Evolutionary conservation across 2,329 filamentous ascomycete species (phyloP).

Genomic region (Apiospora rasikravindrae): DNA sequence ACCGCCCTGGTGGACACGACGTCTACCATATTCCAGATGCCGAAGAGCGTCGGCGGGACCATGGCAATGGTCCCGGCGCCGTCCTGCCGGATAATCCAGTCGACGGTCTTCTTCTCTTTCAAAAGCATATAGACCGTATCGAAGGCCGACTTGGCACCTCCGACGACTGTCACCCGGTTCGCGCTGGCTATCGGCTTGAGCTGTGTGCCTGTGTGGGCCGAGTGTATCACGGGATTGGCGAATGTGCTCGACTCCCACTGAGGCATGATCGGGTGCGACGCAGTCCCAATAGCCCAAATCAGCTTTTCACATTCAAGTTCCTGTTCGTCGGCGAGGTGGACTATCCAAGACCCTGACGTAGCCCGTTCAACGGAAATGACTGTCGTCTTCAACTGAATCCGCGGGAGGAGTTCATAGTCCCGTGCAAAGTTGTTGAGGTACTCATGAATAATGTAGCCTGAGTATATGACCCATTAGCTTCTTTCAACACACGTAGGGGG

Average conservation of each 20-base stretch:
- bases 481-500: background rate
- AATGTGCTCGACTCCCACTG: background rate
- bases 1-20: conserved; percentile 34
- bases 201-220: conserved; percentile 28
- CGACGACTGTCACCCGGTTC: conserved; percentile 30
- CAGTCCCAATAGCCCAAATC: background rate
- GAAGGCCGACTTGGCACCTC: conserved; percentile 36
- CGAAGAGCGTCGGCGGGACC: conserved; percentile 33
- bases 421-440: background rate
- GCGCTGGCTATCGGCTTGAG: conserved; percentile 27
- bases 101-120: conserved; percentile 32
- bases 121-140: conserved; percentile 35
- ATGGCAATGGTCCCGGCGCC: conserved; percentile 35
- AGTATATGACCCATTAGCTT: background rate
- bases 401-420: background rate
- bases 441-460: background rate
- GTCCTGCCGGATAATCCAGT: conserved; percentile 34
- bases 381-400: background rate
- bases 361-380: background rate
- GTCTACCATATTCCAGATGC: conserved; percentile 36
- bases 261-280: background rate
- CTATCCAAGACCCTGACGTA: background rate
- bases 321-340: background rate
- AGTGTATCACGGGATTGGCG: conserved; percentile 32
- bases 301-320: background rate